Base-by-base conservation (phyloP, 768 basidiomycete genomes). In the Coprinopsis strossmayeri region DNA sequence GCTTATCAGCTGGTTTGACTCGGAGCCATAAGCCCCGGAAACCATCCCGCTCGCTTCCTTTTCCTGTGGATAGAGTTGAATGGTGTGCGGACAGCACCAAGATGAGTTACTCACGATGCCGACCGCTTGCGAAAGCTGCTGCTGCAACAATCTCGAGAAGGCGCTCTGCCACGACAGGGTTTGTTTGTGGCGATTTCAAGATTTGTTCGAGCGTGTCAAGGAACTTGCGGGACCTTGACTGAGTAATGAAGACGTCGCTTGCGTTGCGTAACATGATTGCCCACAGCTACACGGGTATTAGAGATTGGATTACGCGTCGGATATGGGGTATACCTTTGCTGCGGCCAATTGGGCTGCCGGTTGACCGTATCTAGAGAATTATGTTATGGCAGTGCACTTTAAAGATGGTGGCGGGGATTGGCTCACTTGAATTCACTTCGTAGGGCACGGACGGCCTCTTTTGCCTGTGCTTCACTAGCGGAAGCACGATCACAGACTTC, bases 181-280 rank as follows among this genome's bases (percentile, higher is more conserved):
- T 77, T 0, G 89, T 89, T 37, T 78, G 72, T 0, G 77, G 57
- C 0, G 77, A 78, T 1, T 64, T 69, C 2, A 91, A 66, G 17
- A 88, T 74, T 15, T 91, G 87, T 52, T 91, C 90, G 15, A 92
- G 68, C 1, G 79, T 81, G 45, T 90, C 84, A 17, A 87, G 64
- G 58, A 92, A 92, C 61, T 91, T 91, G 57, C 81, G 80, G 26
- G 82, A 72, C 12, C 79, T 74, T 32, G 80, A 83, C 56, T 88
- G 82, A 11, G 74, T 63, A 28, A 89, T 76, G 58, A 93, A 91
- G 12, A 77, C 59, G 9, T 84, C 79, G 0, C 82, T 77, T 2
- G 83, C 82, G 59, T 94, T 93, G 24, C 82, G 81, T 30, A 94
- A 75, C 84, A 94, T 87, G 56, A 94, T 84, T 2, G 91, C 84